Percentiles rank a stretch among this genome's conserved stretches.
Evolutionary conservation across 805 yeast species (phyloP).

Genomic region (Saccharomycopsis babjevae): DNA sequence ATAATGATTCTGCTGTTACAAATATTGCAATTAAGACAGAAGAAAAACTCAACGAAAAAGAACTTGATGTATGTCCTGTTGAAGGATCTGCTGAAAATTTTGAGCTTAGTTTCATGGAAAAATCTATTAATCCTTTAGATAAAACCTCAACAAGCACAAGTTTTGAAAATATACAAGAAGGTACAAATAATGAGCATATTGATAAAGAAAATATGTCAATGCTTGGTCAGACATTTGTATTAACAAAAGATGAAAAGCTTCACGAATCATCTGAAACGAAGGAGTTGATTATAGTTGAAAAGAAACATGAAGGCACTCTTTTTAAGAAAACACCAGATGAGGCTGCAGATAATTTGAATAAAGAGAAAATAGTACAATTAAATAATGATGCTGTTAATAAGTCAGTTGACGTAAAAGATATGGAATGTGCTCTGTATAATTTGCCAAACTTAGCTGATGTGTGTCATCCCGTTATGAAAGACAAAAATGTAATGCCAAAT

Average conservation of each 20-base stretch:
- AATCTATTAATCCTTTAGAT: too few relatives aligned
- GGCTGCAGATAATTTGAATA: background rate
- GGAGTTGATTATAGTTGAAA: background rate
- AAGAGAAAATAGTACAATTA: background rate
- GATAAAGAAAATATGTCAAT: background rate
- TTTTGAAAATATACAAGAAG: too few relatives aligned
- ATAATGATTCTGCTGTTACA: too few relatives aligned
- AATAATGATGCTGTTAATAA: background rate
- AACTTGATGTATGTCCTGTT: too few relatives aligned
- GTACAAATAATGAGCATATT: background rate
- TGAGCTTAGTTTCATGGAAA: too few relatives aligned
- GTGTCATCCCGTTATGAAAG: background rate
- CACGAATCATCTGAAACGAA: background rate
- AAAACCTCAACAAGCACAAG: too few relatives aligned
- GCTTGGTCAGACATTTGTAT: background rate
- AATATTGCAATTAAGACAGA: too few relatives aligned
- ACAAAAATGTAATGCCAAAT: background rate
- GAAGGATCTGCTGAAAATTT: too few relatives aligned
- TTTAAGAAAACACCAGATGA: background rate
- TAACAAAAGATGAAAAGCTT: background rate
- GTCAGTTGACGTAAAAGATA: background rate
- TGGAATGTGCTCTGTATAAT: background rate
- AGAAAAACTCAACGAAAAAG: too few relatives aligned
- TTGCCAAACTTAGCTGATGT: background rate
- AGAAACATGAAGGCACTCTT: background rate